phyloP scores from a whole-genome alignment of 208 protist species.

The Polymyxa betae region DNA sequence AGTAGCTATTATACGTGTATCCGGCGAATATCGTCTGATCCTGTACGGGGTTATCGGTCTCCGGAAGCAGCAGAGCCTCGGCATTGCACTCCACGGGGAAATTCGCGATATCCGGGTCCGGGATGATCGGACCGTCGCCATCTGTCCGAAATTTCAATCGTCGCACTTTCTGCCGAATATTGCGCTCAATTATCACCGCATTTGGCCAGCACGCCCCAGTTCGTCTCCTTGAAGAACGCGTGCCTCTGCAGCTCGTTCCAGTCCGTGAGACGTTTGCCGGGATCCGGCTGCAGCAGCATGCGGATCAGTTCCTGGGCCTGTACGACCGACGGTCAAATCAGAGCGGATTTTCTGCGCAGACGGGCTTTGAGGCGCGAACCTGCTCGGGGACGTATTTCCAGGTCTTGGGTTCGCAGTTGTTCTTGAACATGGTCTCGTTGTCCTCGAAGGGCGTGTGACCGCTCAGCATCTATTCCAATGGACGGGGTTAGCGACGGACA shows the following conservation, averaged over 20 bases:
- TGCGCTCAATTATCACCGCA: not conserved
- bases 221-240: not conserved
- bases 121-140: conserved; percentile 12
- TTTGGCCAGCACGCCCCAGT: not conserved
- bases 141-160: conserved; percentile 2
- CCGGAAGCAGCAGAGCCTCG: conserved; percentile 11
- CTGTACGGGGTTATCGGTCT: not conserved
- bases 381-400: not conserved
- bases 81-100: conserved; percentile 41
- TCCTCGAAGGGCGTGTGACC: not conserved
- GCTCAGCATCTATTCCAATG: conserved; percentile 1
- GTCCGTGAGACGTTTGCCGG: not conserved
- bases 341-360: no score
- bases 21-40: conserved; percentile 33
- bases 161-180: not conserved
- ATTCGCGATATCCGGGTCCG: conserved; percentile 33
- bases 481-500: no score
- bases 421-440: not conserved
- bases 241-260: not conserved
- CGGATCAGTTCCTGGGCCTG: conserved; percentile 18
- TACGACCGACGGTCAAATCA: not conserved
- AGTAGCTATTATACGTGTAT: conserved; percentile 16
- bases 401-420: conserved; percentile 25
- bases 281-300: conserved; percentile 3
- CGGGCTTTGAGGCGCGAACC: no score